Evolutionary conservation across 345 rosid genomes (phyloP), one percentile per base, ranked within the genome.

Genomic region (Gossypium bickii): DNA sequence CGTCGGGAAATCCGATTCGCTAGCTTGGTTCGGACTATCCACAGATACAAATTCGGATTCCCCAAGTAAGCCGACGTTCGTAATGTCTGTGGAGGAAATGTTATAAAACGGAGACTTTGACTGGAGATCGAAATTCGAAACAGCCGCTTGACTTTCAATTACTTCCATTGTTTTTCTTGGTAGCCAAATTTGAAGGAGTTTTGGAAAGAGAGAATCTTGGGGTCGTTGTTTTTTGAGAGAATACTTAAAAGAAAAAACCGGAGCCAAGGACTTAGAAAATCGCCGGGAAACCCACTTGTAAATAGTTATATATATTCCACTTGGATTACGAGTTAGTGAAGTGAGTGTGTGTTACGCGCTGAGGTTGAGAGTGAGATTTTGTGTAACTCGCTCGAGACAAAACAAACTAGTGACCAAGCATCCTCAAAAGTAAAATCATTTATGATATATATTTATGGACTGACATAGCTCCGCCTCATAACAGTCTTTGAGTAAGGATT

Each of bases 111-210:
- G 83, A 13, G 89, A 20, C 24, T 71, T 81, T 4, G 87, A 47
- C 79, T 80, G 80, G 48, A 65, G 78, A 71, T 81, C 79, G 56
- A 83, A 83, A 68, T 63, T 83, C 1, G 90, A 65, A 52, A 78
- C 8, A 57, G 87, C 58, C 29, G 72, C 20, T 70, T 52, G 82
- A 24, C 79, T 66, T 15, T 82, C 78, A n/a, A 72, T 84, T 24
- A 89, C 83, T 78, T 86, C 85, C 91, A 85, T 89, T 68, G 38
- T 16, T 53, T 12, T 18, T 43, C 3, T 15, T 34, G 38, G 38
- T 12, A 16, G 10, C 48, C 17, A 34, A 22, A 53, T 13, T 53
- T 38, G 15, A 4, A 18, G 24, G 18, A 53, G 38, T 27, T 70
- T n/a, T 53, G 10, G 27, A 55, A 4, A 38, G 62, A 70, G 0